Conservation (phyloP, 495 filamentous ascomycete species). For the Podospora bellae-mahoneyi region DNA sequence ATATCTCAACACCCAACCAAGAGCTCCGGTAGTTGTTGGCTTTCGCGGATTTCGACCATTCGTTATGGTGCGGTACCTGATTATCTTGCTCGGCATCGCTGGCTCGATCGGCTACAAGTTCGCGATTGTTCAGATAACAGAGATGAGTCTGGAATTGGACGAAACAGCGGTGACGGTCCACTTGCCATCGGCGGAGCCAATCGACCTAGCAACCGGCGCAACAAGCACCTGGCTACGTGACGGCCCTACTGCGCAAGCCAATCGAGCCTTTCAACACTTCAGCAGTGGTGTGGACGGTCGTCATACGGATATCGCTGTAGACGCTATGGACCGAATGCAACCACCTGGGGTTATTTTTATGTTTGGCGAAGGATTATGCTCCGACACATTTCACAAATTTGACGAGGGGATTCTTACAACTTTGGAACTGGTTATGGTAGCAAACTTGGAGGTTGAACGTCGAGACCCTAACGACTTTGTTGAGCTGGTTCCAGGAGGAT, state of each 20-base stretch:
- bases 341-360: not conserved
- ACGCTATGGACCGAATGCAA: not conserved
- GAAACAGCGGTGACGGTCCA: not conserved
- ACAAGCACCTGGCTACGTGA: conserved; percentile 16
- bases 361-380: not conserved
- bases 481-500: not conserved
- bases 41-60: conserved; percentile 12
- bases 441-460: not conserved
- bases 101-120: conserved; percentile 12
- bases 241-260: not conserved
- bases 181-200: not conserved
- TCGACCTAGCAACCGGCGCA: not conserved
- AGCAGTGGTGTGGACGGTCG: not conserved
- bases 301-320: not conserved
- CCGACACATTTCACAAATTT: not conserved
- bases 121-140: conserved; percentile 1
- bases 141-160: not conserved
- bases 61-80: not conserved
- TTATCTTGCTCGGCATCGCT: not conserved
- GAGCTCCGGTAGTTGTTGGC: conserved; percentile 1
- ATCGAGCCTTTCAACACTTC: conserved; percentile 8
- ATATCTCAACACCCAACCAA: conserved; percentile 17
- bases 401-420: not conserved
- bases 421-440: not conserved
- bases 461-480: not conserved